Evolutionary conservation across 2,329 filamentous ascomycete genomes (phyloP).

Genomic region (Fusarium cyanostomum): DNA sequence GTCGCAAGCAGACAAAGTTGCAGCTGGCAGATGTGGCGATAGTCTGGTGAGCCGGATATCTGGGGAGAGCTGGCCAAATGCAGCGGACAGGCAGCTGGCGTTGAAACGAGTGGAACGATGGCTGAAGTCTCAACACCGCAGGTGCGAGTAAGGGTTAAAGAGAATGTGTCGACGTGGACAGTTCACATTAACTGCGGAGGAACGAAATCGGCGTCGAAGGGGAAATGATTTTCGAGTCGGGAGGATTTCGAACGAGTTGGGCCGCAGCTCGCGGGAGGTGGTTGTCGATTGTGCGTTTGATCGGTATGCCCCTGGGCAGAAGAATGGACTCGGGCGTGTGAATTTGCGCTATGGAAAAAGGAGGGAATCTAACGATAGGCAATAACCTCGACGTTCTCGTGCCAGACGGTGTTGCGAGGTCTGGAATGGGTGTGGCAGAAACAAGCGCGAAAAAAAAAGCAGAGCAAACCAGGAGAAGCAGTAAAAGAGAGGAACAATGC

Average conservation of each 20-base stretch:
- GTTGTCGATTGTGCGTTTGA: constrained; percentile 20
- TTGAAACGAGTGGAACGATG: constrained; percentile 37
- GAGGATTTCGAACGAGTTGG: constrained; percentile 1
- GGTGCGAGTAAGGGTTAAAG: constrained; percentile 36
- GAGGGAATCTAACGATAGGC: constrained; percentile 34
- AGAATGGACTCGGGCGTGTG: constrained; percentile 18
- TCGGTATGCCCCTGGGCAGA: constrained; percentile 31
- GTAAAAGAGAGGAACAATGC: constrained; percentile 29
- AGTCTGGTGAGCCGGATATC: constrained; percentile 24
- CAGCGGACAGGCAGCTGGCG: constrained; percentile 31
- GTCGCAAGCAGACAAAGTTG: constrained; percentile 33
- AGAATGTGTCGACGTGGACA: constrained; percentile 12
- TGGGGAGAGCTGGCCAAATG: constrained; percentile 38
- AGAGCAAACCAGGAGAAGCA: constrained; percentile 29
- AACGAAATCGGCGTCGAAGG: constrained; percentile 14
- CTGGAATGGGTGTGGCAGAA: constrained; percentile 44
- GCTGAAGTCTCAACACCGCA: constrained; percentile 41
- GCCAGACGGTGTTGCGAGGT: constrained; percentile 46
- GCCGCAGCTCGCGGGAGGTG: constrained; percentile 3
- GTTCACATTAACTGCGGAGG: constrained; percentile 3
- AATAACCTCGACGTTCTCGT: constrained; percentile 44
- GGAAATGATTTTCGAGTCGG: constrained; percentile 12
- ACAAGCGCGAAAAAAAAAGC: constrained; percentile 32
- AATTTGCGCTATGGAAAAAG: constrained; percentile 31
- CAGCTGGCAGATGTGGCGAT: constrained; percentile 28